Conservation (phyloP, 192 early-diverging fungal species). For the Podila verticillata region DNA sequence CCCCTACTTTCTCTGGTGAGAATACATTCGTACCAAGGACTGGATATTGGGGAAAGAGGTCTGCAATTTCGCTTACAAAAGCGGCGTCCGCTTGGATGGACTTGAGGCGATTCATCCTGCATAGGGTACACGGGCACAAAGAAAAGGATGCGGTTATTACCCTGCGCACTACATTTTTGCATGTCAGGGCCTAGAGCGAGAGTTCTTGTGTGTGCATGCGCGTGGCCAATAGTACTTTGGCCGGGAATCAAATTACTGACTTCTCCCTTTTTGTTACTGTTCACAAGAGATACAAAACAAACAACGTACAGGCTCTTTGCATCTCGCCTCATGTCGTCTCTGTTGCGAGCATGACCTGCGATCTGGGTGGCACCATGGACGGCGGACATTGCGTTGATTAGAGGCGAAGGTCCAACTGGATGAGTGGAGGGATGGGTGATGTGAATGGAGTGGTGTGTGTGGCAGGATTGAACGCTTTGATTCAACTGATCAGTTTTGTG, state of each 20-base stretch:
- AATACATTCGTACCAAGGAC: slow-evolving; percentile 57
- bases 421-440: background rate
- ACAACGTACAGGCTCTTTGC: slow-evolving; percentile 35
- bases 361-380: slow-evolving; percentile 26
- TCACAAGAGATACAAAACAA: background rate
- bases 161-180: background rate
- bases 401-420: background rate
- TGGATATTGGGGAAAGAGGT: slow-evolving; percentile 65
- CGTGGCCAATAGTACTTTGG: background rate
- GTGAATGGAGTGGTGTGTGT: background rate
- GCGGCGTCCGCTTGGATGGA: slow-evolving; percentile 81
- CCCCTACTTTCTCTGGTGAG: no score
- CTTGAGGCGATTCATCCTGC: slow-evolving; percentile 76
- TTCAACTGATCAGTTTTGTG: no score
- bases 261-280: background rate
- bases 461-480: no score
- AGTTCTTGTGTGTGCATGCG: background rate
- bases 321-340: slow-evolving; percentile 45
- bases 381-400: background rate
- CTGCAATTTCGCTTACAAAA: slow-evolving; percentile 73
- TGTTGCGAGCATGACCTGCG: slow-evolving; percentile 24
- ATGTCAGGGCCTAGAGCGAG: background rate
- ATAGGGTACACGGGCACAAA: background rate
- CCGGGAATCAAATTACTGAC: background rate
- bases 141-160: no score